Percentiles rank a stretch among this genome's conserved stretches.
phyloP scores from a whole-genome alignment of 75 land plant genomes.

The Picea glauca region DNA sequence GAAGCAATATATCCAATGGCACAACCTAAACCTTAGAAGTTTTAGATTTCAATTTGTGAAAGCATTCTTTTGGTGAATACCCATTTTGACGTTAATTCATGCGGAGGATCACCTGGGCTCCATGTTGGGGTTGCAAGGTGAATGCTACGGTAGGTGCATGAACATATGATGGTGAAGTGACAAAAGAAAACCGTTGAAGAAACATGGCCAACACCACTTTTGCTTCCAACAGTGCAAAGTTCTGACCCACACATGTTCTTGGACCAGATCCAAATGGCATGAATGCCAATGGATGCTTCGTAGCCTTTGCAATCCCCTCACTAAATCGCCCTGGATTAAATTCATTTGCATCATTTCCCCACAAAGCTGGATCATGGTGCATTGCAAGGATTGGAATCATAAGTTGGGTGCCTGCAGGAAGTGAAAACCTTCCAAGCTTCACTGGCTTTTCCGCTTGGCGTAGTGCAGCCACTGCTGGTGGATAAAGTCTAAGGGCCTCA shows the following conservation, averaged over 20 bases:
- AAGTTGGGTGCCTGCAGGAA: slow-evolving; percentile 48
- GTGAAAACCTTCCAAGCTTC: slow-evolving; percentile 30
- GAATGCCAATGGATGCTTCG: slow-evolving; percentile 40
- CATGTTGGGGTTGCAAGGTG: slow-evolving; percentile 48
- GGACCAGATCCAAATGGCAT: slow-evolving; percentile 67
- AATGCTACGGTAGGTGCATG: slow-evolving; percentile 46
- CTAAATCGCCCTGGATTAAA: slow-evolving; percentile 60
- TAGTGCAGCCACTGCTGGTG: slow-evolving; percentile 29
- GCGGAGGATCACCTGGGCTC: slow-evolving; percentile 38
- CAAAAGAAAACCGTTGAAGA: slow-evolving; percentile 32
- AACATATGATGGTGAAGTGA: slow-evolving; percentile 45
- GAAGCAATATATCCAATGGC: no score
- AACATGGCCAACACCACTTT: slow-evolving; percentile 48
- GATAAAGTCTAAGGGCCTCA: slow-evolving; percentile 60
- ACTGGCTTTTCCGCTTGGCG: slow-evolving; percentile 24
- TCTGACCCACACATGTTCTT: slow-evolving; percentile 55
- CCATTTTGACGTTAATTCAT: not conserved
- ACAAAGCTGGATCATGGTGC: slow-evolving; percentile 51
- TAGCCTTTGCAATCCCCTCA: slow-evolving; percentile 21
- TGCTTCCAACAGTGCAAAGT: slow-evolving; percentile 45
- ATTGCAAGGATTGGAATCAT: slow-evolving; percentile 33
- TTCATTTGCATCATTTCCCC: slow-evolving; percentile 60
- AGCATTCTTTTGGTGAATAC: no score
- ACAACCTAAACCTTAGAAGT: no score
- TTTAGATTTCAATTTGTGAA: no score